phyloP scores from a whole-genome alignment of 805 yeast genomes.

The Wickerhamomyces rabaulensis region DNA sequence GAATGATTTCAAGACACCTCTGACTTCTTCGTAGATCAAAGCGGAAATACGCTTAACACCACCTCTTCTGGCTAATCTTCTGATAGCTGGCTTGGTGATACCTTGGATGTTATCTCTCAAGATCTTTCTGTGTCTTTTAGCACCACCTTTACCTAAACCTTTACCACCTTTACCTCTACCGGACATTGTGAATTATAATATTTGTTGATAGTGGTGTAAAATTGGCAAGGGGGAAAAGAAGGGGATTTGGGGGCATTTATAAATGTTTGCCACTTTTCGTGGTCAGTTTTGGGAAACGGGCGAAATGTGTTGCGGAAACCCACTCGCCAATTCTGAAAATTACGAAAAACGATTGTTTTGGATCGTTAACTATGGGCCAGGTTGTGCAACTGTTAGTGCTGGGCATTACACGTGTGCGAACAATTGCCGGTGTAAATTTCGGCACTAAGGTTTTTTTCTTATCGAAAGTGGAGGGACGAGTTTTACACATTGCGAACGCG shows the following conservation, averaged over 20 bases:
- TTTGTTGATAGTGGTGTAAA: conserved; percentile 11
- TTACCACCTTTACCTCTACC: conserved; percentile 99
- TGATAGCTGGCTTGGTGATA: conserved; percentile 98
- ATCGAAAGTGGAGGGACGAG: background rate
- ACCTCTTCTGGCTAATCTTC: conserved; percentile 99
- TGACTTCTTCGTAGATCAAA: conserved; percentile 95
- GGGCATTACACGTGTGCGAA: background rate
- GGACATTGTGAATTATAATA: conserved; percentile 52
- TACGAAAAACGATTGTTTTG: background rate
- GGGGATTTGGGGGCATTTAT: background rate
- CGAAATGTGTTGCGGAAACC: background rate
- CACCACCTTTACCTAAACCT: conserved; percentile 99
- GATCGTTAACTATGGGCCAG: background rate
- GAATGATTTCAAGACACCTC: conserved; percentile 93
- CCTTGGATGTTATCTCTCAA: conserved; percentile 99
- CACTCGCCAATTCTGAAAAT: background rate
- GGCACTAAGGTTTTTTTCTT: background rate
- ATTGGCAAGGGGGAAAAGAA: background rate
- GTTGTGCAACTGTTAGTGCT: background rate
- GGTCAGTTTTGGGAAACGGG: background rate
- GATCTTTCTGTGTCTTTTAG: conserved; percentile 99
- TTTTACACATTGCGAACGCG: background rate
- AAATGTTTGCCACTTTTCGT: background rate
- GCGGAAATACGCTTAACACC: conserved; percentile 99
- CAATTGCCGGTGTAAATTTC: background rate